Conservation (phyloP, 2,329 filamentous ascomycete genomes). For the Claviceps cyperi region DNA sequence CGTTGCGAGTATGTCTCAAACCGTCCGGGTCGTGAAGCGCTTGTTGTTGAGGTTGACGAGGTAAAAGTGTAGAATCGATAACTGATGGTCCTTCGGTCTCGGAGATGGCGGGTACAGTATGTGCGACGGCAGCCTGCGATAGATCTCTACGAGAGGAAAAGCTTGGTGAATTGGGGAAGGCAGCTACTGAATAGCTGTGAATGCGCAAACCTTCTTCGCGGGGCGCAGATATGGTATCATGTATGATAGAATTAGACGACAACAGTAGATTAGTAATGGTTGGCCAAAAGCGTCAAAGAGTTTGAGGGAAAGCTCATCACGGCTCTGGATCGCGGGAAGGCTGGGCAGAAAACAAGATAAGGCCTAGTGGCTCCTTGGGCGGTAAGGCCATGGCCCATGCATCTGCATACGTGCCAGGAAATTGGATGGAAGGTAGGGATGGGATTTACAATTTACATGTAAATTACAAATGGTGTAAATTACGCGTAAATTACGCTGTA, state of each 20-base stretch:
- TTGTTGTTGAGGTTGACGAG: background rate
- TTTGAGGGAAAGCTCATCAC: conserved; percentile 9
- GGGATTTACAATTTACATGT: no score
- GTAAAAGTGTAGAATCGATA: background rate
- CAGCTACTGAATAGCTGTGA: background rate
- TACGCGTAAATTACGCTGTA: no score
- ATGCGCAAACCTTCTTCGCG: conserved; percentile 1
- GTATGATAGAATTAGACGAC: background rate
- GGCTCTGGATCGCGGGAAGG: conserved; percentile 3
- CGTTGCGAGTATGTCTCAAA: background rate
- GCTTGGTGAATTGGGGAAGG: background rate
- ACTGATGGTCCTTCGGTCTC: background rate
- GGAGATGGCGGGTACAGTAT: background rate
- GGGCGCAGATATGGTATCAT: background rate
- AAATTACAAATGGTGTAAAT: no score
- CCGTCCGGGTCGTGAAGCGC: background rate
- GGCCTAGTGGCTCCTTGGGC: conserved; percentile 6
- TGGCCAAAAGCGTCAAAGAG: conserved; percentile 1
- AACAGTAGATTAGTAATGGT: background rate
- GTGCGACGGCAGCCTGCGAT: background rate
- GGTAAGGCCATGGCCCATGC: conserved; percentile 3
- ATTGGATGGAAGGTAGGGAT: background rate
- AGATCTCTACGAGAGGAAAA: background rate
- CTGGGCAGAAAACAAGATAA: conserved; percentile 8
- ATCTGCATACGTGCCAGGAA: no score